Percentiles rank a stretch among this genome's conserved stretches.
Evolutionary conservation across 1,284 basidiomycete species (phyloP).

Genomic region (Apiotrichum siamense): DNA sequence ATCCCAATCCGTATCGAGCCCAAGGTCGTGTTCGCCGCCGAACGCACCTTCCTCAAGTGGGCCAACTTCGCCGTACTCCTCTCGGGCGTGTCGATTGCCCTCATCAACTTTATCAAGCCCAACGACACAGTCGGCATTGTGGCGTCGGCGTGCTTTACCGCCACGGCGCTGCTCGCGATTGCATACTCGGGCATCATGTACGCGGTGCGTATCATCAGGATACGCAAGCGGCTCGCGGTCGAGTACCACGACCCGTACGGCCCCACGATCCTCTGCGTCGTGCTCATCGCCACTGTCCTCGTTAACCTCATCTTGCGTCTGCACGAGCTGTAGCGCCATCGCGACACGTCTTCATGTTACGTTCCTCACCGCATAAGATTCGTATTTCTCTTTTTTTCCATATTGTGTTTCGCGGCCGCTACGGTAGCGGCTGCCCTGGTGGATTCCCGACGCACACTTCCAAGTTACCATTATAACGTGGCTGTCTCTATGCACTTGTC

Average conservation of each 20-base stretch:
- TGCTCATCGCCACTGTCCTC: slow-evolving; percentile 64
- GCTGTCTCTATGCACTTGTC: too few species aligned
- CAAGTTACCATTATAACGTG: too few species aligned
- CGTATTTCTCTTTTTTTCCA: too few species aligned
- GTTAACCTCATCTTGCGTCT: slow-evolving; percentile 61
- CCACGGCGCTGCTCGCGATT: slow-evolving; percentile 81
- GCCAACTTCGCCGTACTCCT: slow-evolving; percentile 85
- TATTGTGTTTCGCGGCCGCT: too few species aligned
- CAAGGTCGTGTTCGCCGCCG: slow-evolving; percentile 89
- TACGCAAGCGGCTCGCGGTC: slow-evolving; percentile 68
- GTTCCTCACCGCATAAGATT: too few species aligned
- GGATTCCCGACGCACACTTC: too few species aligned
- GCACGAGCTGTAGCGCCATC: too few species aligned
- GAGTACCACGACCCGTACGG: slow-evolving; percentile 80
- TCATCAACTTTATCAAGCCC: slow-evolving; percentile 79
- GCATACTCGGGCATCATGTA: slow-evolving; percentile 84
- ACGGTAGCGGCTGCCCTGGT: too few species aligned
- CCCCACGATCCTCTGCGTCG: slow-evolving; percentile 66
- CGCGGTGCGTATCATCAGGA: slow-evolving; percentile 70
- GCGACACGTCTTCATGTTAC: too few species aligned
- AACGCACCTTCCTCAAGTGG: slow-evolving; percentile 69
- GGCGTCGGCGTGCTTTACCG: slow-evolving; percentile 78
- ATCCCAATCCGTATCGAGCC: slow-evolving; percentile 93
- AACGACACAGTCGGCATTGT: slow-evolving; percentile 73
- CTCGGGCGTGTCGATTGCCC: slow-evolving; percentile 77